A percentile compares a stretch with the other conserved stretches of the same genome.
phyloP scores from a whole-genome alignment of 1,284 basidiomycete species.

The Ceratobasidium sp. region DNA sequence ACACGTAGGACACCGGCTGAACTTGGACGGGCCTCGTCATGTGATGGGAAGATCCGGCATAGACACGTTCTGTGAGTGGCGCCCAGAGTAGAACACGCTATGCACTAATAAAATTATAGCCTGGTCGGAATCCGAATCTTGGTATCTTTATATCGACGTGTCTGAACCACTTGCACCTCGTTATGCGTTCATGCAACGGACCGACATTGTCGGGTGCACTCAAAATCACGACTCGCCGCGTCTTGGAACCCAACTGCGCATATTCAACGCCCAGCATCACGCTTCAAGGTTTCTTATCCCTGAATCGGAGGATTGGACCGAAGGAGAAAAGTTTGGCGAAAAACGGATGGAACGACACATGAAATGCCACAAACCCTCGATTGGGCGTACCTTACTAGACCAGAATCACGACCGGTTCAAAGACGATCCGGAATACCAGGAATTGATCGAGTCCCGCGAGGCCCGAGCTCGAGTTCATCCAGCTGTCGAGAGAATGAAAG shows the following conservation, averaged over 20 bases:
- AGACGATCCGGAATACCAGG: conserved; percentile 15
- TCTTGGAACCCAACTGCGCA: conserved; percentile 3
- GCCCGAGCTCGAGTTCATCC: conserved; percentile 23
- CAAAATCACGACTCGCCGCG: not conserved
- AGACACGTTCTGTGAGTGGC: conserved; percentile 2
- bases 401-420: not conserved
- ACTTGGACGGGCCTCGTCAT: conserved; percentile 16
- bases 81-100: not conserved
- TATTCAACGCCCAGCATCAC: conserved; percentile 37
- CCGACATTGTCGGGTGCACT: conserved; percentile 11
- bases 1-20: not conserved
- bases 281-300: conserved; percentile 23
- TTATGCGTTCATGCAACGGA: conserved; percentile 29
- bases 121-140: not conserved
- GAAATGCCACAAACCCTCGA: not conserved
- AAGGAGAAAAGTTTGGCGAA: conserved; percentile 19
- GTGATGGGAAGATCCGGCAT: conserved; percentile 19
- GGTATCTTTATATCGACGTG: conserved; percentile 35
- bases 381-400: not conserved
- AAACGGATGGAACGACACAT: conserved; percentile 5
- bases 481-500: conserved; percentile 20
- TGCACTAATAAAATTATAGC: not conserved
- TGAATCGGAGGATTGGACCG: conserved; percentile 13
- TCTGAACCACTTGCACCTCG: conserved; percentile 22
- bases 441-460: conserved; percentile 6